Conservation (phyloP, 2,329 filamentous ascomycete species). For the Talaromyces atroroseus region DNA sequence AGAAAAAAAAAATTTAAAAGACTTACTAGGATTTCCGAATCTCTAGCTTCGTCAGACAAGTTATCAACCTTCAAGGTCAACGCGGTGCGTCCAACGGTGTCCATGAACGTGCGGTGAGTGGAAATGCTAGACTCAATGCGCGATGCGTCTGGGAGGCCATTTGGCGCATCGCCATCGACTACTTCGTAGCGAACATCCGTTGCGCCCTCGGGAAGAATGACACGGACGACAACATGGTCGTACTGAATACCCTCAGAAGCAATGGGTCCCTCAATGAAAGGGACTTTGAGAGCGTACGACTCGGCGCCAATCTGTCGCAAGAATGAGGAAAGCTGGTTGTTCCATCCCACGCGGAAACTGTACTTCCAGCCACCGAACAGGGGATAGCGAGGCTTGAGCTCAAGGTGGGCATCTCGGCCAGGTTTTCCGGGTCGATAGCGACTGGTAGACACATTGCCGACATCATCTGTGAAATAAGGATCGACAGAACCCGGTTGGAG, state of each 20-base stretch:
- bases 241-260: constrained; percentile 82
- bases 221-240: constrained; percentile 68
- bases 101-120: constrained; percentile 84
- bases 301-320: constrained; percentile 60
- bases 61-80: constrained; percentile 77
- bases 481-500: constrained; percentile 74
- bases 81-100: constrained; percentile 81
- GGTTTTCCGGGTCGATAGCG: constrained; percentile 66
- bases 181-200: constrained; percentile 60
- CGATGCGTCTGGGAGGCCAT: constrained; percentile 60
- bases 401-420: constrained; percentile 72
- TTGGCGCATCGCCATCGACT: constrained; percentile 61
- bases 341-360: constrained; percentile 95
- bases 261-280: constrained; percentile 89
- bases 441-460: constrained; percentile 95
- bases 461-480: constrained; percentile 91
- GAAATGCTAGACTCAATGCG: constrained; percentile 52
- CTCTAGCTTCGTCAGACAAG: constrained; percentile 82
- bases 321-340: constrained; percentile 73
- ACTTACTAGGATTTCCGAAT: constrained; percentile 67
- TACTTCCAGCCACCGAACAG: constrained; percentile 98
- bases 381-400: constrained; percentile 92
- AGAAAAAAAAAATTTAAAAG: too few relatives aligned
- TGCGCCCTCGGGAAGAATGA: constrained; percentile 88
- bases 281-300: constrained; percentile 80